Percentiles rank a stretch among this genome's conserved stretches.
phyloP scores from a whole-genome alignment of 208 protist genomes.

The Trypanosoma brucei region DNA sequence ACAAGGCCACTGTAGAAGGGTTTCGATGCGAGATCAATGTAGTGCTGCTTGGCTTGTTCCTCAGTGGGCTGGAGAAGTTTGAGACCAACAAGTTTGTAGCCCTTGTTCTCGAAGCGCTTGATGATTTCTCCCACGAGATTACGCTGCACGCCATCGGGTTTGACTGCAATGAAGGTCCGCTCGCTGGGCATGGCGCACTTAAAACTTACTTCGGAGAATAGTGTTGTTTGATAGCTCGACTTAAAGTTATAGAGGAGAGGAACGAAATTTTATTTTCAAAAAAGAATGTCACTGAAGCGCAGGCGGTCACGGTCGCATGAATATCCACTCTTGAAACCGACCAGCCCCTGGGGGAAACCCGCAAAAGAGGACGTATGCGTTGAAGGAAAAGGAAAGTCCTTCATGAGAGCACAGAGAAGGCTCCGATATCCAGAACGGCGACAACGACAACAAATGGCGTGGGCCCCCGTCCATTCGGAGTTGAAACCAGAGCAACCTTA shows the following conservation, averaged over 20 bases:
- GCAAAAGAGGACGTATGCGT: too few species aligned
- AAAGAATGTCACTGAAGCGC: too few species aligned
- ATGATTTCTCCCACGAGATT: constrained; percentile 94
- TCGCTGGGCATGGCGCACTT: constrained; percentile 66
- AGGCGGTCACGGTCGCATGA: too few species aligned
- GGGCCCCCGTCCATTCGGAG: too few species aligned
- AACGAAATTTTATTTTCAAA: too few species aligned
- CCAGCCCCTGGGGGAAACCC: too few species aligned
- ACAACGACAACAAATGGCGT: too few species aligned
- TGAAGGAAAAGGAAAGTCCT: too few species aligned
- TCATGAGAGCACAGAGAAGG: too few species aligned
- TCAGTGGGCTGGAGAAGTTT: constrained; percentile 87
- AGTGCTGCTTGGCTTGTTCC: constrained; percentile 87
- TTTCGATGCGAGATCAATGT: constrained; percentile 84
- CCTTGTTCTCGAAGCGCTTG: constrained; percentile 92
- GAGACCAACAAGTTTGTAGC: constrained; percentile 94
- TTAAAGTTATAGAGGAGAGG: not conserved
- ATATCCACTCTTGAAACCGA: too few species aligned
- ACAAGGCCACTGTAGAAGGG: constrained; percentile 94
- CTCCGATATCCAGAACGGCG: too few species aligned
- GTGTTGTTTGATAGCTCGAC: not conserved
- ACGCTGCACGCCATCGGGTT: constrained; percentile 94
- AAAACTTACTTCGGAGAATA: not conserved
- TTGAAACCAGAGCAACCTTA: too few species aligned
- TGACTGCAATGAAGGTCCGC: constrained; percentile 95